Conservation (phyloP, 2,329 filamentous ascomycete species). For the Gaeumannomyces tritici region DNA sequence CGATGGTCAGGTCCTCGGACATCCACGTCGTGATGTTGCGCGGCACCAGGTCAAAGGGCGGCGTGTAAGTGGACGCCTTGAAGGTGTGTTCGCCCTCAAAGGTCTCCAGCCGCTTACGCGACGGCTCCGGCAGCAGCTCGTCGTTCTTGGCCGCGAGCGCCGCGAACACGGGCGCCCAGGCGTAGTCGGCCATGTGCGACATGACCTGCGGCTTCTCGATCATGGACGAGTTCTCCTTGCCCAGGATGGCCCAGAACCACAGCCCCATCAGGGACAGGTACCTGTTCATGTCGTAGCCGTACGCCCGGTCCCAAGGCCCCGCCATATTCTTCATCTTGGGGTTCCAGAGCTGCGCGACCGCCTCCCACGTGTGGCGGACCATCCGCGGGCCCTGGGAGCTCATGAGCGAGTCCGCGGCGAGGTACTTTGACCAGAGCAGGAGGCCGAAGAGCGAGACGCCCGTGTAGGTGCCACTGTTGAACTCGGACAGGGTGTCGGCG, state of each 20-base stretch:
- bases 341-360: conserved; percentile 44
- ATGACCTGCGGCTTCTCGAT: conserved; percentile 23
- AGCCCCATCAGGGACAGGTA: conserved; percentile 49
- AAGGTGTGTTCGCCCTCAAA: conserved; percentile 47
- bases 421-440: conserved; percentile 47
- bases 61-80: conserved; percentile 41
- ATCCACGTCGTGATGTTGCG: conserved; percentile 53
- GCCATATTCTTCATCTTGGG: conserved; percentile 50
- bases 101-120: conserved; percentile 27
- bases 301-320: conserved; percentile 54
- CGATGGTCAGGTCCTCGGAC: conserved; percentile 46
- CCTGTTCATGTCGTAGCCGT: conserved; percentile 54
- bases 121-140: conserved; percentile 29
- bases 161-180: conserved; percentile 46
- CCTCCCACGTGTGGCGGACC: conserved; percentile 42
- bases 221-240: conserved; percentile 31
- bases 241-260: conserved; percentile 49
- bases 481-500: conserved; percentile 49
- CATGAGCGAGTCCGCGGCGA: conserved; percentile 42
- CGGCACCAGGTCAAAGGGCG: conserved; percentile 44
- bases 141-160: conserved; percentile 41
- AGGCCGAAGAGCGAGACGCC: conserved; percentile 52
- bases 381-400: conserved; percentile 38
- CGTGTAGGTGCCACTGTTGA: conserved; percentile 53
- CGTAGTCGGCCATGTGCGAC: conserved; percentile 49